Evolutionary conservation across 2,329 filamentous ascomycete genomes (phyloP), one percentile per base, ranked within the genome.

Genomic region (Neonectria neomacrospora): DNA sequence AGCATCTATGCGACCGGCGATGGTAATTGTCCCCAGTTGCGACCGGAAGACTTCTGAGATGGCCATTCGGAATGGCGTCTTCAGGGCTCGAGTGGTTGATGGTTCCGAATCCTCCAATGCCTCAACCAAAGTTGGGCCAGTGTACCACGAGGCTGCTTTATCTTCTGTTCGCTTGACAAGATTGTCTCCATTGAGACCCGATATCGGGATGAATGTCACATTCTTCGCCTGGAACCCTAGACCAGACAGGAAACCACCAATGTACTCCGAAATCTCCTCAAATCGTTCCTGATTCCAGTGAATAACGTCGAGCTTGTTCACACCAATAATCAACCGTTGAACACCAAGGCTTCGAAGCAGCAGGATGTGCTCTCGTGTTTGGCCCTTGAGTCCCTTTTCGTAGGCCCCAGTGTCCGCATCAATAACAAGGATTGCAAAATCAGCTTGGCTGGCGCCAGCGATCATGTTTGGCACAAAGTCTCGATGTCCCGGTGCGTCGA

Each of bases 391-490:
- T 0, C 96, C 96, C 3, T 93, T 94, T 77, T 99, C 96, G 69
- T 98, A 97, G 34, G 94, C 94, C 34, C 95, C 96, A 0, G 88
- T 93, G 61, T 91, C 91, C 5, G 95, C 91, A 76, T 99, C 96
- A 64, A 99, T 93, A 20, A 99, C 96, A 3, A 99, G 83, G 1
- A 99, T 91, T 0, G 94, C 96, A 78, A 98, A 96, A 76, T 99
- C 96, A 10, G 96, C 96, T 79, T 97, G 95, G 63, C 92, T 96
- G 3, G 95, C 94, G 14, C 96, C 96, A 2, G 95, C 95, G 76
- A 99, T 97, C 96, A 99, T 99, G 77, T 97, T 99, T 1, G 96
- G 96, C 20, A 99, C 94, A 75, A 98, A 99, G 76, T 99, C 96
- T 64, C 90, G 88, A 78, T 99, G 96, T 0, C 96, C 96, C 0